A percentile compares a stretch with the other conserved stretches of the same genome.
Evolutionary conservation across 1,284 basidiomycete genomes (phyloP).

Genomic region (Melampsora larici-populina): DNA sequence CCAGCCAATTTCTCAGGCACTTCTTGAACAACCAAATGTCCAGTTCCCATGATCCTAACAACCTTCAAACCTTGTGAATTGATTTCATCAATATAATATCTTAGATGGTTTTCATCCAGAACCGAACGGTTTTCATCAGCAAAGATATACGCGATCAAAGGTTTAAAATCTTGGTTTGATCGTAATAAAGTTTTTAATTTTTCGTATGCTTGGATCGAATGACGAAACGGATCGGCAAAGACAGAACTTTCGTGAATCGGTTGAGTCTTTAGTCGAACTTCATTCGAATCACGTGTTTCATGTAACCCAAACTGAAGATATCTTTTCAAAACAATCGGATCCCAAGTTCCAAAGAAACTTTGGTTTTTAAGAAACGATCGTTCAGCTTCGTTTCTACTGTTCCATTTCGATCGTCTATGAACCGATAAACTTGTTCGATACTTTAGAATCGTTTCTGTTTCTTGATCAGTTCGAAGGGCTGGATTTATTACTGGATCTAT

Average conservation of each 20-base stretch:
- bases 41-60: constrained; percentile 13
- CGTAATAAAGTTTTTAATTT: constrained; percentile 26
- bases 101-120: constrained; percentile 12
- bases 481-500: constrained; percentile 72
- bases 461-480: constrained; percentile 47
- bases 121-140: constrained; percentile 44
- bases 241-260: constrained; percentile 50
- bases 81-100: not conserved
- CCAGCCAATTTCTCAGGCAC: constrained; percentile 45
- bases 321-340: constrained; percentile 64
- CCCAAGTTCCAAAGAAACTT: constrained; percentile 69
- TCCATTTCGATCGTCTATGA: constrained; percentile 62
- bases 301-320: constrained; percentile 67
- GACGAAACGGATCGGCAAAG: constrained; percentile 46
- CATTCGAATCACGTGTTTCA: constrained; percentile 17
- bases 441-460: not conserved
- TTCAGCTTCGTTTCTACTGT: constrained; percentile 65
- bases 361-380: constrained; percentile 60
- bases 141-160: constrained; percentile 9
- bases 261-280: constrained; percentile 47
- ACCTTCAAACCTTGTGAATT: not conserved
- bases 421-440: constrained; percentile 48
- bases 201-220: constrained; percentile 40
- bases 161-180: not conserved
- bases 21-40: constrained; percentile 50